Evolutionary conservation across 2,329 filamentous ascomycete genomes (phyloP).

Genomic region (Orbilia oligospora): DNA sequence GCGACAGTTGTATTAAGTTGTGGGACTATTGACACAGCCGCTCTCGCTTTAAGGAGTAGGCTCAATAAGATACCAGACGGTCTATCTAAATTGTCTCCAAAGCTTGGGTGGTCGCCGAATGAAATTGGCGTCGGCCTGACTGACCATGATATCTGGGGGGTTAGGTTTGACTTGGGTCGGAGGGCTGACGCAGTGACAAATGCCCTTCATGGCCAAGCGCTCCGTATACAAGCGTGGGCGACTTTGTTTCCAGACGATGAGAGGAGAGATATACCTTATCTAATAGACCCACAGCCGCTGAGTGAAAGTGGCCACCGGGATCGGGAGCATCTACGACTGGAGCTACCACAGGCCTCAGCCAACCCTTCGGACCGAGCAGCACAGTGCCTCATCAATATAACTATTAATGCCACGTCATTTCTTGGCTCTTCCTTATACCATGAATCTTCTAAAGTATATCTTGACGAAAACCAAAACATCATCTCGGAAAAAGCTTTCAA

Average conservation of each 20-base stretch:
- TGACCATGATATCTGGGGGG: constrained; percentile 27
- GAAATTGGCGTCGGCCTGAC: constrained; percentile 10
- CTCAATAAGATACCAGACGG: background rate
- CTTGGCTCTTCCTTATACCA: background rate
- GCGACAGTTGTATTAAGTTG: constrained; percentile 23
- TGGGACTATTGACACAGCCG: constrained; percentile 25
- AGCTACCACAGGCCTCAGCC: too few relatives aligned
- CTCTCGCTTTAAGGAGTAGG: constrained; percentile 9
- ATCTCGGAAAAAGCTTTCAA: background rate
- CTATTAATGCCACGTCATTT: constrained; percentile 20
- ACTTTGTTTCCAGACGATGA: background rate
- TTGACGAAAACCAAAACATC: background rate
- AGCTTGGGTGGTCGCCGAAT: too few relatives aligned
- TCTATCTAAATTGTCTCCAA: background rate
- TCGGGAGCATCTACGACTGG: too few relatives aligned
- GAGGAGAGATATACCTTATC: too few relatives aligned
- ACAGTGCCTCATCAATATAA: constrained; percentile 10
- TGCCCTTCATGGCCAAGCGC: background rate
- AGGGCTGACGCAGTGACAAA: background rate
- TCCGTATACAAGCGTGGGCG: constrained; percentile 15
- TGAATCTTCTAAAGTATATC: background rate
- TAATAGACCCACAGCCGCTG: too few relatives aligned
- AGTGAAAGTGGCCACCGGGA: too few relatives aligned
- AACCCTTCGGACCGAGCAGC: too few relatives aligned
- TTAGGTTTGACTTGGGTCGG: background rate